Base-by-base conservation (phyloP, 2,329 filamentous ascomycete species). In the Hypoxylon sp. region DNA sequence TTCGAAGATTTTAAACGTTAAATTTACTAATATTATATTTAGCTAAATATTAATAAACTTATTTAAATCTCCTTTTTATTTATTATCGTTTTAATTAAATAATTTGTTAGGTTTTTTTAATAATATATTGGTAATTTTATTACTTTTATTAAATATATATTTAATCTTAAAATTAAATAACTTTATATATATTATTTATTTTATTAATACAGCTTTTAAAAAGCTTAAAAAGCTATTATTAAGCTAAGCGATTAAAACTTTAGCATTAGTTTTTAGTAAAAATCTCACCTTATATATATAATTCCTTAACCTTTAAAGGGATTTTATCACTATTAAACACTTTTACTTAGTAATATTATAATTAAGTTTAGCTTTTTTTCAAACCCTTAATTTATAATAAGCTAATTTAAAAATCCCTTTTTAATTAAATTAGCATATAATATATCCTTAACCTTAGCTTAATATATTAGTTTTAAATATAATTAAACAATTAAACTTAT, bases 121-220 rank as follows among this genome's bases (percentile, higher is more conserved):
- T 46, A 46, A 46, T 19, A 46, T 19, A 19, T 46, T 46, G 2
- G 22, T 46, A 6, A 46, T 46, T 46, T 19, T 17, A 46, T 46
- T 46, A 19, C 22, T 46, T 17, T 5, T 19, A 10, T 9, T 19
- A 3, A 5, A 5, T 17, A 46, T 19, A 46, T 46, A 19, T 46
- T 46, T 46, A 17, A 46, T 46, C 22, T 46, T 19, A 19, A 46
- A 46, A 5, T 46, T 46, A 19, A 46, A 46, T 19, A 17, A 17
- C 10, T 46, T 46, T 19, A 46, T 46, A 46, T 46, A 46, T 4
- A 19, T 46, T 19, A 46, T 46, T 46, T 46, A 46, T 46, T 46
- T 19, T 46, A 9, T 19, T 8, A 46, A 46, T 17, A 46, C 2
- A 17, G 9, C 42, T n/a, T 46, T 46, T 19, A 46, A 5, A 46